A percentile compares a stretch with the other conserved stretches of the same genome.
Evolutionary conservation across 441 rosid genomes (phyloP).

Genomic region (Bruguiera hainesii): DNA sequence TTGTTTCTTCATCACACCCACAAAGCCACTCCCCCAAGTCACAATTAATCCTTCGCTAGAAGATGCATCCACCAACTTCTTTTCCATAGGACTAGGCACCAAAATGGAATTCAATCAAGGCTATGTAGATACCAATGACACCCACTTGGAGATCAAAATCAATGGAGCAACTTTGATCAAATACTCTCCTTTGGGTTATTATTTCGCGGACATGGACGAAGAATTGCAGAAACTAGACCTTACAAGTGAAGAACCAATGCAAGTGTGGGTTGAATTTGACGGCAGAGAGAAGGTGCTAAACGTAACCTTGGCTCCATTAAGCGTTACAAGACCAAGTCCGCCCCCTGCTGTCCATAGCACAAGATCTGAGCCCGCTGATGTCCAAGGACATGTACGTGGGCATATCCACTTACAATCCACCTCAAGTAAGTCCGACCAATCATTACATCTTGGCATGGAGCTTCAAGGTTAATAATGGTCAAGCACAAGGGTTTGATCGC

Average conservation of each 20-base stretch:
- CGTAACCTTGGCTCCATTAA: background rate
- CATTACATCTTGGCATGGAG: background rate
- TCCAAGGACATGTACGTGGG: background rate
- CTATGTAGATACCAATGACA: background rate
- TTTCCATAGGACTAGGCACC: too few relatives aligned
- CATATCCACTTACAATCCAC: background rate
- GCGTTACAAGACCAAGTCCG: background rate
- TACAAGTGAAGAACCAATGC: background rate
- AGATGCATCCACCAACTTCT: too few relatives aligned
- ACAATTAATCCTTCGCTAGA: background rate
- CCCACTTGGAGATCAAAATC: background rate
- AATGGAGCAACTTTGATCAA: background rate
- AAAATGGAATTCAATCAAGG: background rate
- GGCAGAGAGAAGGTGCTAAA: background rate
- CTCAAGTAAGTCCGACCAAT: background rate
- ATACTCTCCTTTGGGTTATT: background rate
- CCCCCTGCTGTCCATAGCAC: background rate
- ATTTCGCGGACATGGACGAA: background rate
- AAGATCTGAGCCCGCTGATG: background rate
- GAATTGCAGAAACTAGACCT: background rate
- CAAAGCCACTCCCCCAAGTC: background rate
- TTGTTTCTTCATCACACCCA: background rate
- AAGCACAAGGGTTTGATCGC: background rate
- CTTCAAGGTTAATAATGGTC: slow-evolving; percentile 2
- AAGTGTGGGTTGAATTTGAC: background rate